Percentiles rank a stretch among this genome's conserved stretches.
Conservation (phyloP, 805 yeast genomes). For the Candida schatavii region DNA sequence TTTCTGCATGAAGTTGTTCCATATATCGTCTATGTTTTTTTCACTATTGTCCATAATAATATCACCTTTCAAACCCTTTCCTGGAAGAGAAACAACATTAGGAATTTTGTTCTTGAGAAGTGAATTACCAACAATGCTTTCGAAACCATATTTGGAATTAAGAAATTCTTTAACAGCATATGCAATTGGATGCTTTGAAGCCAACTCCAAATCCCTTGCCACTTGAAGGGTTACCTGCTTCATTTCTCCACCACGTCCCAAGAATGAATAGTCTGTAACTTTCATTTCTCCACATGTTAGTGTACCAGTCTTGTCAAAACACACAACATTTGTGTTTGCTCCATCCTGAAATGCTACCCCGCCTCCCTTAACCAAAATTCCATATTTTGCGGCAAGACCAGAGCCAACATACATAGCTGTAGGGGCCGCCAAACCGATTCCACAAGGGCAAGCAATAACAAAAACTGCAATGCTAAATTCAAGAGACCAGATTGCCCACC, state of each 20-base stretch:
- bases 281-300: conserved; percentile 63
- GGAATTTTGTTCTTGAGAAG: conserved; percentile 39
- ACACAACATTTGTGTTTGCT: conserved; percentile 56
- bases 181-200: conserved; percentile 70
- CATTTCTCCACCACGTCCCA: conserved; percentile 5
- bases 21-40: conserved; percentile 15
- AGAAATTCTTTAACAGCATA: conserved; percentile 45
- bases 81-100: conserved; percentile 52
- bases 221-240: conserved; percentile 40
- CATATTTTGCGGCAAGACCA: conserved; percentile 74
- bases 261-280: conserved; percentile 49
- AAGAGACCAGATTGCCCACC: conserved; percentile 76
- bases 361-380: conserved; percentile 75
- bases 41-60: conserved; percentile 6
- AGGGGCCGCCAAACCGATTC: conserved; percentile 82
- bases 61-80: conserved; percentile 56
- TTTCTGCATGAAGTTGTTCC: conserved; percentile 30
- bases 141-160: conserved; percentile 28
- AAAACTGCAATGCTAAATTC: conserved; percentile 77
- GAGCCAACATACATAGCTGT: conserved; percentile 79
- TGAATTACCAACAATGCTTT: conserved; percentile 12
- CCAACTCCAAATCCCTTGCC: conserved; percentile 56
- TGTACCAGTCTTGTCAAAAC: conserved; percentile 81
- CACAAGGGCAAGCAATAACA: conserved; percentile 85
- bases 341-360: conserved; percentile 83